Evolutionary conservation across 1,284 basidiomycete species (phyloP).

Genomic region (Rhodotorula mucilaginosa): DNA sequence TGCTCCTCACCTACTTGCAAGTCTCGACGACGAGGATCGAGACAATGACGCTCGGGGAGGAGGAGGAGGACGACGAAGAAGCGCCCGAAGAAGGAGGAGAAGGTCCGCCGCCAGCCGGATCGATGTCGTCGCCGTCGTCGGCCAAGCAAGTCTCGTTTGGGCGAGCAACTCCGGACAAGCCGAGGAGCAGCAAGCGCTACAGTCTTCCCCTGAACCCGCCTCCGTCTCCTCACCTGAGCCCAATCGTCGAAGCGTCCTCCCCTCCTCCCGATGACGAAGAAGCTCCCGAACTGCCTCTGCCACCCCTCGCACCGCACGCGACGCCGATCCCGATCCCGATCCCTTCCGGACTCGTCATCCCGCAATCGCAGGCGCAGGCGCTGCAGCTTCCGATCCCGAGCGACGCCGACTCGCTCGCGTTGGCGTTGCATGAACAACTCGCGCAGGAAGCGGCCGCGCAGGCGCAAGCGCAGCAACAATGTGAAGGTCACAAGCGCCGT

Average conservation of each 20-base stretch:
- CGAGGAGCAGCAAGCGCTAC: no score
- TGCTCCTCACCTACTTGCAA: neutral
- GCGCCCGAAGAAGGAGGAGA: no score
- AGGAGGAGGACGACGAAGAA: no score
- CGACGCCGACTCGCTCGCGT: neutral
- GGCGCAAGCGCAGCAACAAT: neutral
- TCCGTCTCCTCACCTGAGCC: neutral
- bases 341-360: neutral
- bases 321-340: no score
- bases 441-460: neutral
- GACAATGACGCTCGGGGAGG: neutral
- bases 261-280: no score
- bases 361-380: neutral
- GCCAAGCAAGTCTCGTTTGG: neutral
- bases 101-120: no score
- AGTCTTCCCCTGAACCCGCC: neutral
- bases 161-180: neutral
- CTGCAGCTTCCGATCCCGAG: neutral
- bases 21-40: neutral
- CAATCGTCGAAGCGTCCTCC: neutral
- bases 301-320: no score
- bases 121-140: neutral
- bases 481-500: no score
- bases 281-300: no score
- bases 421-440: neutral